phyloP scores from a whole-genome alignment of 371 early-diverging fungal genomes.

The Rhizopus arrhizus region DNA sequence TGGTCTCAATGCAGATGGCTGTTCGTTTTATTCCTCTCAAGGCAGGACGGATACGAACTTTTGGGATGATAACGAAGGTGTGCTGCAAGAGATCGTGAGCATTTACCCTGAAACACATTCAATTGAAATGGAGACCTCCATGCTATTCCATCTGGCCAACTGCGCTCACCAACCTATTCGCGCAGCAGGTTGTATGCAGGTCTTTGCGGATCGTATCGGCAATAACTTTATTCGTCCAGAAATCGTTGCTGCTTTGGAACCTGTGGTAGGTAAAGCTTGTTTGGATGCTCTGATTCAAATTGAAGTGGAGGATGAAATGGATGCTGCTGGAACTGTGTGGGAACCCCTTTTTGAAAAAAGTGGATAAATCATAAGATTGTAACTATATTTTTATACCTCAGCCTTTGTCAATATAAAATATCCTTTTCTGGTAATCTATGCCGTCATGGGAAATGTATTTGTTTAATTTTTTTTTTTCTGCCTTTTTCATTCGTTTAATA shows the following conservation, averaged over 20 bases:
- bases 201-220: slow-evolving; percentile 78
- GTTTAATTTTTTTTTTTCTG: too few species aligned
- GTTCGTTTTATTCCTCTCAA: slow-evolving; percentile 92
- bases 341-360: slow-evolving; percentile 29
- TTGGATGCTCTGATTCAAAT: slow-evolving; percentile 72
- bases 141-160: slow-evolving; percentile 83
- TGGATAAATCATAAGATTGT: background rate
- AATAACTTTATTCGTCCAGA: slow-evolving; percentile 77
- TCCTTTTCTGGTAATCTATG: too few species aligned
- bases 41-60: slow-evolving; percentile 80
- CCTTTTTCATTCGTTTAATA: too few species aligned
- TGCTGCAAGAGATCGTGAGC: slow-evolving; percentile 56
- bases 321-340: slow-evolving; percentile 69
- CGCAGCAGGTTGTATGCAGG: slow-evolving; percentile 84
- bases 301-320: slow-evolving; percentile 47
- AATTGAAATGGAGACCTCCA: slow-evolving; percentile 92
- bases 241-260: slow-evolving; percentile 62
- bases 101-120: slow-evolving; percentile 68
- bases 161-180: slow-evolving; percentile 57
- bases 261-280: slow-evolving; percentile 68
- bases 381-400: too few species aligned
- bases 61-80: slow-evolving; percentile 73
- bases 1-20: slow-evolving; percentile 85
- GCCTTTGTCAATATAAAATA: too few species aligned
- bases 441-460: too few species aligned